Percentiles rank a stretch among this genome's conserved stretches.
phyloP scores from a whole-genome alignment of 495 filamentous ascomycete species.

The Achaetomiella virescens region DNA sequence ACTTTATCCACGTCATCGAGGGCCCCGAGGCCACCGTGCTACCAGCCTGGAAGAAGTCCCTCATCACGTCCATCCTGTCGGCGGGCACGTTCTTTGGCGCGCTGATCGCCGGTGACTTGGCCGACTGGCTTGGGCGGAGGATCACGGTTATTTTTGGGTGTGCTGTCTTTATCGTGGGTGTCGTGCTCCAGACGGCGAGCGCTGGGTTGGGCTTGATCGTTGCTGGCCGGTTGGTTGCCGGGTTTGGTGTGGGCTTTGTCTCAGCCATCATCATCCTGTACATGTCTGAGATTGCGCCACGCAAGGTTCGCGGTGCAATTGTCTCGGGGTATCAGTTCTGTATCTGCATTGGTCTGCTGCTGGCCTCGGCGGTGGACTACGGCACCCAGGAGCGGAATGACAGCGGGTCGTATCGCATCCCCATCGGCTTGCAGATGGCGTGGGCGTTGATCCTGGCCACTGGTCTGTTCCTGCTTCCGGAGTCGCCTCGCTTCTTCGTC shows the following conservation, averaged over 20 bases:
- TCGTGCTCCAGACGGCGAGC: conserved; percentile 50
- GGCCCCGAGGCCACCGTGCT: conserved; percentile 31
- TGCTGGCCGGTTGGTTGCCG: conserved; percentile 51
- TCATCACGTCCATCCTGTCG: conserved; percentile 65
- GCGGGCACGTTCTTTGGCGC: conserved; percentile 61
- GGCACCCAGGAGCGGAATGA: conserved; percentile 58
- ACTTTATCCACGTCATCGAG: conserved; percentile 44
- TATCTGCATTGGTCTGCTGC: conserved; percentile 64
- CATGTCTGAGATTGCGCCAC: conserved; percentile 63
- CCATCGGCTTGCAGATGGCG: conserved; percentile 60
- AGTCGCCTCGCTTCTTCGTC: conserved; percentile 74
- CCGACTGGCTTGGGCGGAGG: conserved; percentile 63
- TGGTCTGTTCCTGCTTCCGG: conserved; percentile 59
- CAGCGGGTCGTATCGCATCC: conserved; percentile 65
- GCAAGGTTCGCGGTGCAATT: conserved; percentile 64
- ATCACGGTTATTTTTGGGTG: conserved; percentile 61
- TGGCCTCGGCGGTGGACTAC: conserved; percentile 67
- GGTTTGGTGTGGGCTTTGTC: conserved; percentile 61
- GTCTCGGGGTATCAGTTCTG: conserved; percentile 75
- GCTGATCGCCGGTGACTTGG: conserved; percentile 60
- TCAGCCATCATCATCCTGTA: conserved; percentile 68
- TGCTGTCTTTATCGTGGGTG: conserved; percentile 56
- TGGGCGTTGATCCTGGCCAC: conserved; percentile 60
- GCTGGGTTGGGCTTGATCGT: conserved; percentile 35
- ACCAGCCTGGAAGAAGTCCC: conserved; percentile 44